Conservation (phyloP, 1,139 yeast species). For the Pneumocystis wakefieldiae region DNA sequence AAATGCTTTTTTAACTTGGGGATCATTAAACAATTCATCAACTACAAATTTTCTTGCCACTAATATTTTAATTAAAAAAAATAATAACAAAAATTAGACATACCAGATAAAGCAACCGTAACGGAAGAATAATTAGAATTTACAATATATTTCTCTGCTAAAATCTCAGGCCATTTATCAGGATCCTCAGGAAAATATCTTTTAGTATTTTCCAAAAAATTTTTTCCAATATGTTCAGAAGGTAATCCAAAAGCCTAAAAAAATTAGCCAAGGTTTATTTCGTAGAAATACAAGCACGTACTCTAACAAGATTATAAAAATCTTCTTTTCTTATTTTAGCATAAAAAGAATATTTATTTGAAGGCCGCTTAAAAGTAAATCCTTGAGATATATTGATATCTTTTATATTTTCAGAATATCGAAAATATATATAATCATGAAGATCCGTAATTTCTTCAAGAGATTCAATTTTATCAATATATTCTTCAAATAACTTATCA, state of each 20-base stretch:
- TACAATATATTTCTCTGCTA: constrained; percentile 37
- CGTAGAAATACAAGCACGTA: not conserved
- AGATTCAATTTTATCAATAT: constrained; percentile 40
- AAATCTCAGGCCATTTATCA: constrained; percentile 45
- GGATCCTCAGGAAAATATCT: constrained; percentile 60
- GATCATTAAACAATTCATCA: constrained; percentile 68
- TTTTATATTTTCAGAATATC: constrained; percentile 52
- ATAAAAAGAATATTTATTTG: constrained; percentile 54
- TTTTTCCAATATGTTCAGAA: constrained; percentile 71
- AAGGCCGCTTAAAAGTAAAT: constrained; percentile 34
- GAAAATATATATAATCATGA: constrained; percentile 69
- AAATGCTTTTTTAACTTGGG: constrained; percentile 61
- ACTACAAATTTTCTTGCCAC: constrained; percentile 65
- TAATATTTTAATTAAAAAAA: constrained; percentile 14
- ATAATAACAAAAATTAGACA: not conserved
- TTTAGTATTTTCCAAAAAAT: constrained; percentile 56
- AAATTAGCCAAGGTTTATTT: not conserved
- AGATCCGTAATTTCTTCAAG: constrained; percentile 79
- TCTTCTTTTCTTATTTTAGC: constrained; percentile 62
- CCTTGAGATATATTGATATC: constrained; percentile 15
- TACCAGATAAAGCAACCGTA: constrained; percentile 39
- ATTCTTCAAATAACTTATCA: constrained; percentile 47
- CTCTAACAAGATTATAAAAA: constrained; percentile 46
- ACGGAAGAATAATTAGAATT: constrained; percentile 25
- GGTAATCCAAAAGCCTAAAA: constrained; percentile 52